A percentile compares a stretch with the other conserved stretches of the same genome.
Evolutionary conservation across 768 basidiomycete species (phyloP).

Genomic region (Suillus hirtellus): DNA sequence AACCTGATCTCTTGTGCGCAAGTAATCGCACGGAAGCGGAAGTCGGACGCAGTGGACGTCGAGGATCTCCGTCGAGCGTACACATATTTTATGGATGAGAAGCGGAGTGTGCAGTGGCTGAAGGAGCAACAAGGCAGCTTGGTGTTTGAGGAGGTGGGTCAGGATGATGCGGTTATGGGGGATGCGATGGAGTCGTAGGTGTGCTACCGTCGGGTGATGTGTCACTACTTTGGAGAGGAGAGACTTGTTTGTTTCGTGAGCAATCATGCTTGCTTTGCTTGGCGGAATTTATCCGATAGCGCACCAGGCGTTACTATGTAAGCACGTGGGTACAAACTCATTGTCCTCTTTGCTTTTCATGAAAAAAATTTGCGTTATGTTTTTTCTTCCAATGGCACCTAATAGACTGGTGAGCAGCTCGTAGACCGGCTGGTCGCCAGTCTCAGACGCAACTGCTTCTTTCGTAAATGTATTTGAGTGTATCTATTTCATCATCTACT

Average conservation of each 20-base stretch:
- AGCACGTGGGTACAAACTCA: neutral
- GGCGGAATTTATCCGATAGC: neutral
- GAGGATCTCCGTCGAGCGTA: conserved; percentile 86
- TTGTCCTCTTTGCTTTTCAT: neutral
- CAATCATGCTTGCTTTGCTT: too few species aligned
- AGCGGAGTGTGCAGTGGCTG: conserved; percentile 88
- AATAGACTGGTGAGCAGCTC: neutral
- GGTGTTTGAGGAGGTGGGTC: conserved; percentile 63
- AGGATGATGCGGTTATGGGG: conserved; percentile 32
- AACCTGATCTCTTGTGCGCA: conserved; percentile 94
- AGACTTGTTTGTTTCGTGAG: neutral
- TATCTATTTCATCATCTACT: too few species aligned
- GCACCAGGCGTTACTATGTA: neutral
- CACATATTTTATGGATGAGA: conserved; percentile 90
- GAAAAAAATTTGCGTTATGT: too few species aligned
- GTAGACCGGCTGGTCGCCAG: neutral
- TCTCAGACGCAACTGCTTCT: neutral
- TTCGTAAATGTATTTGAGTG: too few species aligned
- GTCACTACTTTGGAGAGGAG: neutral
- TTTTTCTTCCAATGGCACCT: too few species aligned
- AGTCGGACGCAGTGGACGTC: conserved; percentile 76
- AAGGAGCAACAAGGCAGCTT: conserved; percentile 78
- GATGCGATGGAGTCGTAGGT: conserved; percentile 38
- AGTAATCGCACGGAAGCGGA: conserved; percentile 82
- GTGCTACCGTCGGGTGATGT: too few species aligned